Percentiles rank a stretch among this genome's conserved stretches.
These are phyloP conservation scores for Gymnopus androsaceus DNA, from an alignment of 1,284 basidiomycete genomes.

Conservation along the genomic window DNA sequence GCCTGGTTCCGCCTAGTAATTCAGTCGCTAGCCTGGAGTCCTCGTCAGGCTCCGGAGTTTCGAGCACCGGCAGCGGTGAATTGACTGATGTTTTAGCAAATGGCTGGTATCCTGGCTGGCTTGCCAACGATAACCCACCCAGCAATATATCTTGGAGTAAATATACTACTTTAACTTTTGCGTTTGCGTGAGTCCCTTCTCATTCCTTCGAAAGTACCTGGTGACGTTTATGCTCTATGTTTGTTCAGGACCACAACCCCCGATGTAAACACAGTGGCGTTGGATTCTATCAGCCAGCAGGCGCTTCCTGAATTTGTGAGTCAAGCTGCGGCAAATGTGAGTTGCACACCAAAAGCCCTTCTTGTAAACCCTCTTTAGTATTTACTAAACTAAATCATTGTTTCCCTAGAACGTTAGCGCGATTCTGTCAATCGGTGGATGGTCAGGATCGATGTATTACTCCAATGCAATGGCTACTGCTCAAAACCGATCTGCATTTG, in stretches of 20 bases:
- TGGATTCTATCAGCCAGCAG: conserved; percentile 40
- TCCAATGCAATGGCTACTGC: conserved; percentile 70
- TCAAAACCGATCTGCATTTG: conserved; percentile 66
- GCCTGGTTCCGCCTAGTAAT: background rate
- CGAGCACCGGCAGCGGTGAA: background rate
- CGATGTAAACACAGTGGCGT: conserved; percentile 36
- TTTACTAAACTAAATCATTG: background rate
- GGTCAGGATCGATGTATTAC: conserved; percentile 81
- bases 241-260: conserved; percentile 43
- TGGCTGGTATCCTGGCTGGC: conserved; percentile 64
- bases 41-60: background rate
- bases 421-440: conserved; percentile 83
- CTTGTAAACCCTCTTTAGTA: background rate
- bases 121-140: conserved; percentile 41
- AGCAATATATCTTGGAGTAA: conserved; percentile 54
- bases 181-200: conserved; percentile 54
- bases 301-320: conserved; percentile 52
- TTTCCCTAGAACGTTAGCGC: conserved; percentile 61
- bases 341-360: no score
- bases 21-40: background rate
- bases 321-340: conserved; percentile 50
- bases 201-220: background rate
- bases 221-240: conserved; percentile 1
- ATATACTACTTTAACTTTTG: conserved; percentile 55
- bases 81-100: conserved; percentile 41